Conservation (phyloP, 2,329 filamentous ascomycete species). For the Cryphonectria parasitica region DNA sequence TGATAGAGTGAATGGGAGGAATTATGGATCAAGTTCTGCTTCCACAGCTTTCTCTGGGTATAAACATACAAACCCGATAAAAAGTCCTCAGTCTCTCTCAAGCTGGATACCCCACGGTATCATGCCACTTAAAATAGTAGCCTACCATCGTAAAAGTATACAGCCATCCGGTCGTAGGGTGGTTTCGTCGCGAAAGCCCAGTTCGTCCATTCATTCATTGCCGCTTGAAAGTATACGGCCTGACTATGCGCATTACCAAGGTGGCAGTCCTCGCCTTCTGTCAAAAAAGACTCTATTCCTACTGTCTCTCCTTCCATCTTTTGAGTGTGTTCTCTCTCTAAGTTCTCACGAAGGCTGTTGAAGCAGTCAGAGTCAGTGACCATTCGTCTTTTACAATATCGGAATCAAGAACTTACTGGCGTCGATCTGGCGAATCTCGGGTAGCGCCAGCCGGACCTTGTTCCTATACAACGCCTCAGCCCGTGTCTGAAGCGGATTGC, state of each 20-base stretch:
- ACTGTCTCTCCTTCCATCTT: not conserved
- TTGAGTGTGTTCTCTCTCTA: not conserved
- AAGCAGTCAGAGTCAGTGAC: slow-evolving; percentile 12
- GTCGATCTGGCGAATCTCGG: slow-evolving; percentile 91
- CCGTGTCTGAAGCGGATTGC: slow-evolving; percentile 82
- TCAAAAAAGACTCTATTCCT: not conserved
- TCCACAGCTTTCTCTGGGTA: slow-evolving; percentile 11
- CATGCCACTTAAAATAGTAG: slow-evolving; percentile 19
- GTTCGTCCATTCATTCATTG: not conserved
- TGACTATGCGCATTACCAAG: not conserved
- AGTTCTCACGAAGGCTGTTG: slow-evolving; percentile 38
- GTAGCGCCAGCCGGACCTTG: slow-evolving; percentile 86
- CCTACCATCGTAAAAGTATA: not conserved
- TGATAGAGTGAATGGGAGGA: slow-evolving; percentile 4
- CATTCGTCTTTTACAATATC: no score
- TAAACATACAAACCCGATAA: slow-evolving; percentile 29
- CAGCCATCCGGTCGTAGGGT: not conserved
- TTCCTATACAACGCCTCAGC: slow-evolving; percentile 89
- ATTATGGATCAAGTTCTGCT: not conserved
- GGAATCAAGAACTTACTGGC: slow-evolving; percentile 72
- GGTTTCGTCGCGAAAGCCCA: not conserved
- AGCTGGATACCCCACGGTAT: not conserved
- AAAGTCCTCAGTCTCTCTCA: slow-evolving; percentile 2
- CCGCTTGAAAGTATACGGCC: not conserved
- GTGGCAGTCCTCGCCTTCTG: not conserved